Percentiles rank a stretch among this genome's conserved stretches.
Evolutionary conservation across 169 alveolate genomes (phyloP).

Genomic region (Plasmodium adleri): DNA sequence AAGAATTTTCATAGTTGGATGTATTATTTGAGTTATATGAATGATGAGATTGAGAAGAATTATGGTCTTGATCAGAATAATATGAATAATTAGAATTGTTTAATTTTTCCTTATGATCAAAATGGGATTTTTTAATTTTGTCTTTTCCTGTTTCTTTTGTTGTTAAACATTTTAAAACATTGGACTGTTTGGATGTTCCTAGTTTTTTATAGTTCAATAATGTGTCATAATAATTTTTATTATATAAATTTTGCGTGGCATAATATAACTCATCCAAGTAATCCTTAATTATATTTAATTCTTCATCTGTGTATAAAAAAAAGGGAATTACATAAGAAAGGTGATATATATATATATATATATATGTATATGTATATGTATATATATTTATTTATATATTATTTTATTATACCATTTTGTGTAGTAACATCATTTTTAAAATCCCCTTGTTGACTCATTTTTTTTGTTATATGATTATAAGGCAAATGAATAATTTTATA

Average conservation of each 20-base stretch:
- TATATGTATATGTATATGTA: neutral
- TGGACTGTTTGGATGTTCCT: neutral
- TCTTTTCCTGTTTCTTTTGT: conserved; percentile 2
- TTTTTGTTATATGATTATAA: too few species aligned
- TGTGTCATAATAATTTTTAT: conserved; percentile 41
- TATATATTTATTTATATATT: neutral
- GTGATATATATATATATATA: neutral
- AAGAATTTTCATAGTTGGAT: too few species aligned
- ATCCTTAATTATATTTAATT: conserved; percentile 15
- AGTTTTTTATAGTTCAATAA: conserved; percentile 5
- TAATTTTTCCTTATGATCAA: neutral
- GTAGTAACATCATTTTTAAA: too few species aligned
- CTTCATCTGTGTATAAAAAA: conserved; percentile 20
- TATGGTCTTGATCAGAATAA: too few species aligned
- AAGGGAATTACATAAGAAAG: neutral
- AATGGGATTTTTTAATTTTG: conserved; percentile 17
- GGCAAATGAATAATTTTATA: too few species aligned
- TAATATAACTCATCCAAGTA: conserved; percentile 20
- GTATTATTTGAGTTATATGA: too few species aligned
- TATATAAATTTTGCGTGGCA: conserved; percentile 25
- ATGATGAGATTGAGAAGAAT: too few species aligned
- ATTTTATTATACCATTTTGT: too few species aligned
- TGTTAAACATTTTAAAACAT: conserved; percentile 20
- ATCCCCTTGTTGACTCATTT: too few species aligned
- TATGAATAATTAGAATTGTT: neutral